phyloP scores from a whole-genome alignment of 1,284 basidiomycete species.

The Termitomyces sp. region DNA sequence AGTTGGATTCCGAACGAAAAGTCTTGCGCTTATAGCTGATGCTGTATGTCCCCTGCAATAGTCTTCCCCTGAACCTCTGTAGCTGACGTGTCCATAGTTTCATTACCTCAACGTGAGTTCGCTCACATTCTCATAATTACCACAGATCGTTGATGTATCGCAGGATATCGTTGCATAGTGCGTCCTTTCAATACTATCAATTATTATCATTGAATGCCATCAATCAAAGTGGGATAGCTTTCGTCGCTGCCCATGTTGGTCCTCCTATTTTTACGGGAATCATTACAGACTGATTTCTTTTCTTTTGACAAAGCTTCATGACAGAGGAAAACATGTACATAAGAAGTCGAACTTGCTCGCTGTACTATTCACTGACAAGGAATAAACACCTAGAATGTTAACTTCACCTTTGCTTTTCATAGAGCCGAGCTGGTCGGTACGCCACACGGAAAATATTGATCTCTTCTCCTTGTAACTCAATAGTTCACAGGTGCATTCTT shows the following conservation, averaged over 20 bases:
- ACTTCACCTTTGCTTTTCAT: constrained; percentile 47
- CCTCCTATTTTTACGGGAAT: neutral
- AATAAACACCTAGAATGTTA: constrained; percentile 29
- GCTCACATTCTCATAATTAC: neutral
- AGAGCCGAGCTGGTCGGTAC: constrained; percentile 46
- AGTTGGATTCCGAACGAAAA: constrained; percentile 47
- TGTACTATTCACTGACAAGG: neutral
- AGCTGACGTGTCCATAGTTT: constrained; percentile 30
- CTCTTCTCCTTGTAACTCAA: neutral
- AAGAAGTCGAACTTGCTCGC: constrained; percentile 4
- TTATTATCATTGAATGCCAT: neutral
- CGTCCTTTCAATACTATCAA: constrained; percentile 13
- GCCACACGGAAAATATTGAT: neutral
- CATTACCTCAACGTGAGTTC: constrained; percentile 43
- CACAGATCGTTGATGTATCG: no score
- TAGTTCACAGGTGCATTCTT: constrained; percentile 41
- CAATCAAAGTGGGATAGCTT: constrained; percentile 21
- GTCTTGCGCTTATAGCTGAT: constrained; percentile 46
- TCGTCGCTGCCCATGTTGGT: constrained; percentile 19
- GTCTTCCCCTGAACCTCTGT: neutral
- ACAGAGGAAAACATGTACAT: constrained; percentile 38
- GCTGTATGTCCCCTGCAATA: constrained; percentile 31
- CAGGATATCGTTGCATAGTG: constrained; percentile 41
- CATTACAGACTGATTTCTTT: neutral
- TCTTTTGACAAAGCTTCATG: constrained; percentile 29